Evolutionary conservation across 768 basidiomycete genomes (phyloP), one percentile per base, ranked within the genome.

Genomic region (Cyclocybe cylindracea): DNA sequence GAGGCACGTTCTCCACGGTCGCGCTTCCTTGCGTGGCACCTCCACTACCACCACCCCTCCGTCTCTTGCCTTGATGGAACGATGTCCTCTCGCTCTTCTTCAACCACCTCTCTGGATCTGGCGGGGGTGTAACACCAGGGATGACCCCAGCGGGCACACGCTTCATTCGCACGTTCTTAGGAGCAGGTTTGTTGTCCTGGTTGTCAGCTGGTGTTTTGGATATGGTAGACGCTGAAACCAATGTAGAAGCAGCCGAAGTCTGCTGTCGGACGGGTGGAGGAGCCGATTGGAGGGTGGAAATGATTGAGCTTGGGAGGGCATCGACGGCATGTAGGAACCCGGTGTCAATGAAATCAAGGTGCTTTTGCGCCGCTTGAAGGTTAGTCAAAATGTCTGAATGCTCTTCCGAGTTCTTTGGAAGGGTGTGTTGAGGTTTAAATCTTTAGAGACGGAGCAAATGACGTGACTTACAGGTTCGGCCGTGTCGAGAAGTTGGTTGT

Each of bases 301-400:
- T 74, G 46, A 82, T 59, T 4, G 80, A 67, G 19, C 77, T 61
- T 5, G 85, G 82, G 32, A 91, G 71, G 29, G 74, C 65, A 62
- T 84, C 83, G n/a, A 91, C 74, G 19, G 82, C 77, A 54, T 72
- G 84, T 35, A 83, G 73, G 71, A 82, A 93, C 41, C 80, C 84
- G 19, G 82, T 78, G 61, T 81, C 81, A 67, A 91, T 81, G 73
- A 96, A 97, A 63, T 93, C 88, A 50, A 92, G 80, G 64, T 94
- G 91, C 52, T 79, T 78, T 63, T 91, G 84, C 2, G 92, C 79
- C 4, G 94, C 92, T 50, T 83, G 76, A 51, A 95, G 82, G 69
- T 97, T 96, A 54, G 85, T 92, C 36, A 87, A 75, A 63, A 95
- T 85, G 65, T 95, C 94, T 4, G 89, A 82, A 63, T 93, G 83